Conservation (phyloP, 1,284 basidiomycete species). For the Clitocybe nebularis region DNA sequence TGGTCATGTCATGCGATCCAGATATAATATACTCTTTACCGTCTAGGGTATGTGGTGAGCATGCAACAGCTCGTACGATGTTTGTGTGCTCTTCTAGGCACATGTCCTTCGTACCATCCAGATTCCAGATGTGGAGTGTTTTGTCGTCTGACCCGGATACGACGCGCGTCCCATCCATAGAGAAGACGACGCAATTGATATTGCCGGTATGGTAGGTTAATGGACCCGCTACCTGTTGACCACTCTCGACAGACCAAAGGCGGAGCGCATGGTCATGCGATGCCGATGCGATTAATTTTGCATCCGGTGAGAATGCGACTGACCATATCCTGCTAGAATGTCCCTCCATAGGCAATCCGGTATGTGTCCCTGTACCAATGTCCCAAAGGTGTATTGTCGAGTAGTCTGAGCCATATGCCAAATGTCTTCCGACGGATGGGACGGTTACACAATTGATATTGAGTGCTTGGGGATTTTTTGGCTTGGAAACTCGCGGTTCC, state of each 20-base stretch:
- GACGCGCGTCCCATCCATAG: conserved; percentile 2
- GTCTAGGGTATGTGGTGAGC: not conserved
- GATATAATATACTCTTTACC: not conserved
- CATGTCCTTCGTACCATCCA: not conserved
- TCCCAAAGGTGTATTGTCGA: not conserved
- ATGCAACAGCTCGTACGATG: not conserved
- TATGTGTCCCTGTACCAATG: not conserved
- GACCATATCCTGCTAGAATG: conserved; percentile 9
- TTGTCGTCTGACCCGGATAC: conserved; percentile 10
- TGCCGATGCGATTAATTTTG: conserved; percentile 5
- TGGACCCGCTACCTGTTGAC: not conserved
- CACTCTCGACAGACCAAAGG: conserved; percentile 7
- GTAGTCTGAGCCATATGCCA: too few species aligned
- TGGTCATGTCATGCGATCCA: not conserved
- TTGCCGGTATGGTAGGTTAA: conserved; percentile 9
- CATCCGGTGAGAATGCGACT: conserved; percentile 9
- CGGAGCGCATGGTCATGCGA: conserved; percentile 9
- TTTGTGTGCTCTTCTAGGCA: not conserved
- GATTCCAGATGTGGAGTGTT: conserved; percentile 12
- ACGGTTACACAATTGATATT: too few species aligned
- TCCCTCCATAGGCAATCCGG: conserved; percentile 1
- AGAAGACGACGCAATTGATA: conserved; percentile 6
- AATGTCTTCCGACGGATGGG: too few species aligned
- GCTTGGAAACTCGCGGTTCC: too few species aligned
- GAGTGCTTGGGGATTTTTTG: too few species aligned